Percentiles rank a stretch among this genome's conserved stretches.
Evolutionary conservation across 2,329 filamentous ascomycete species (phyloP).

Genomic region (Cyphellophora europaea): DNA sequence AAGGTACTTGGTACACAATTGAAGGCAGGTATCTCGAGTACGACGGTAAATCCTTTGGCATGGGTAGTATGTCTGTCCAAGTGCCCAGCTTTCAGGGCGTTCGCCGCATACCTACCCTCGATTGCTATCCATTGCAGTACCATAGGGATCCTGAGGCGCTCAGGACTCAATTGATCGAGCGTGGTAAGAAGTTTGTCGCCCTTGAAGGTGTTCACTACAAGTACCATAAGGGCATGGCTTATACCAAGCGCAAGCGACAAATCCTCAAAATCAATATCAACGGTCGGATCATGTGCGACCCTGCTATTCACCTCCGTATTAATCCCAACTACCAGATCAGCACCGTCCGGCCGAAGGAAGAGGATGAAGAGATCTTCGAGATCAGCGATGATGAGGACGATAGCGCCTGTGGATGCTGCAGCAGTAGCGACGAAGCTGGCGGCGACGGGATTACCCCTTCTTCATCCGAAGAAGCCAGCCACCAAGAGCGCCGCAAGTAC

Average conservation of each 20-base stretch:
- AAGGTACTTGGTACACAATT: conserved; percentile 66
- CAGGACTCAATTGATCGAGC: conserved; percentile 59
- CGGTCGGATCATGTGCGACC: conserved; percentile 80
- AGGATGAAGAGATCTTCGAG: conserved; percentile 31
- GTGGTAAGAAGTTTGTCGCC: conserved; percentile 74
- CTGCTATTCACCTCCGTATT: conserved; percentile 70
- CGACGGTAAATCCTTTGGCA: conserved; percentile 77
- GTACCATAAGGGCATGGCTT: conserved; percentile 74
- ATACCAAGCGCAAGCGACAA: conserved; percentile 68
- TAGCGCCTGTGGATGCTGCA: conserved; percentile 27
- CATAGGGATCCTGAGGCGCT: conserved; percentile 63
- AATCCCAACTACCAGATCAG: conserved; percentile 79
- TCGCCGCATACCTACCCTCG: conserved; percentile 69
- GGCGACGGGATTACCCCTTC: conserved; percentile 24
- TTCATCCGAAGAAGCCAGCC: conserved; percentile 18
- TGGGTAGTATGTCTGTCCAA: conserved; percentile 60
- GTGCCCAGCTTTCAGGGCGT: conserved; percentile 70
- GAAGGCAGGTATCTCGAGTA: conserved; percentile 74
- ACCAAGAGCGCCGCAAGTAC: conserved; percentile 37
- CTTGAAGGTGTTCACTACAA: conserved; percentile 73
- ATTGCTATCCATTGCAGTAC: conserved; percentile 69
- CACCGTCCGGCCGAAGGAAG: conserved; percentile 62
- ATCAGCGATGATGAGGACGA: conserved; percentile 18
- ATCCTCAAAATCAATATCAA: conserved; percentile 76
- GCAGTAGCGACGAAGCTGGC: conserved; percentile 24